A percentile compares a stretch with the other conserved stretches of the same genome.
Evolutionary conservation across 495 filamentous ascomycete species (phyloP).

Genomic region (Geopyxis carbonaria): DNA sequence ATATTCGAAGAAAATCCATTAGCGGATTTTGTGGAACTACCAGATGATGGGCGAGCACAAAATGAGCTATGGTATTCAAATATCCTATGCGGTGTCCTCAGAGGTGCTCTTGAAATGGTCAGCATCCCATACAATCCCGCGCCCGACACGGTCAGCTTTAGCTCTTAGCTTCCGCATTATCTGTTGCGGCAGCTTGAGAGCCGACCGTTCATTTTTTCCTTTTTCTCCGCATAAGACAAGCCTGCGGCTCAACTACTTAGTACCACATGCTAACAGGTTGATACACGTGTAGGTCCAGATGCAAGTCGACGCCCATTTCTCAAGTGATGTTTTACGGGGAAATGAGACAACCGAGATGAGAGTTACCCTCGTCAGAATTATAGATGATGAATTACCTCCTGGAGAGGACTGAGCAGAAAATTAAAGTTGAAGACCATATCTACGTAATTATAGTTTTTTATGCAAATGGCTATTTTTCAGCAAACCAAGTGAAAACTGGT

Average conservation of each 20-base stretch:
- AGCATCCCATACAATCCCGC: conserved; percentile 10
- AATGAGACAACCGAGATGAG: conserved; percentile 97
- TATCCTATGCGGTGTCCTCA: conserved; percentile 80
- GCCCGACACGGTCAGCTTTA: neutral
- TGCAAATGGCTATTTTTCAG: neutral
- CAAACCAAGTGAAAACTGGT: no score
- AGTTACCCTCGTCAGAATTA: conserved; percentile 78
- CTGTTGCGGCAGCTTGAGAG: neutral
- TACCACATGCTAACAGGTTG: neutral
- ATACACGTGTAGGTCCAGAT: conserved; percentile 61
- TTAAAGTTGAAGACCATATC: no score
- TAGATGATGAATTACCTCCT: conserved; percentile 92
- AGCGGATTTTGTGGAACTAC: conserved; percentile 92
- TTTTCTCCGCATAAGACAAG: conserved; percentile 7
- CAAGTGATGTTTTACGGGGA: conserved; percentile 82
- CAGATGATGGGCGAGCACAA: conserved; percentile 87
- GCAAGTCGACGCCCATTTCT: conserved; percentile 95
- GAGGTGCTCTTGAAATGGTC: conserved; percentile 91
- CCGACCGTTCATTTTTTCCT: no score
- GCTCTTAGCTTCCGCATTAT: neutral
- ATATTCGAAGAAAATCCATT: conserved; percentile 94
- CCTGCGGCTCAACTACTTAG: conserved; percentile 17
- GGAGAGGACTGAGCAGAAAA: conserved; percentile 66
- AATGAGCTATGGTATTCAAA: conserved; percentile 98
- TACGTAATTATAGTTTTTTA: neutral